Base-by-base conservation (phyloP, 495 filamentous ascomycete species). In the Neurospora sp. region DNA sequence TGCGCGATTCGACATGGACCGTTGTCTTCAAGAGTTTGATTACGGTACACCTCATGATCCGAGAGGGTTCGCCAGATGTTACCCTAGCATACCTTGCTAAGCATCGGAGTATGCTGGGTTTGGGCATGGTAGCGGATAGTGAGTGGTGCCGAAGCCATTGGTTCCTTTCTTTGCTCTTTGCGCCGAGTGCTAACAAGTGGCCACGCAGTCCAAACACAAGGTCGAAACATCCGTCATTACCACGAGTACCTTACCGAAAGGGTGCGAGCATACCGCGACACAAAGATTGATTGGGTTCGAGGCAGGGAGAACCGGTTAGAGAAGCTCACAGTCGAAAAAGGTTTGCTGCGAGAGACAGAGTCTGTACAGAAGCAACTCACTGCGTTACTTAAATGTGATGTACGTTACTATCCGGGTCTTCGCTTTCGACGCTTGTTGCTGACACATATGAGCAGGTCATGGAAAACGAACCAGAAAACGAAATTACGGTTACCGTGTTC, bases 1-100 rank as follows among this genome's bases (percentile, higher is more conserved):
- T 99, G 69, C 91, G 93, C 76, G 96, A 99, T 78, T 94, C 94
- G 76, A 96, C 94, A 89, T 99, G 96, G 96, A 98, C 96, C 9
- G 87, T 90, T 40, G 94, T 95, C 71, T 97, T 98, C 89, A 99
- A 99, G 82, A 89, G 91, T 70, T 86, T 99, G 71, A 97, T 99
- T 74, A 94, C 97, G 6, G 89, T 97, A 44, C 96, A 99, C 80
- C 84, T 98, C 48, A 98, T 99, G 95, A 94, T 99, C 74, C 88
- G 96, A 73, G 96, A 99, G 83, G 96, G 96, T 18, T 93, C 95
- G 79, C 88, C 89, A 48, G 93, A 98, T 80, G 92, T 93, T 35
- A 97, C 96, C 8, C 84, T 99, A 71, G 87, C 90, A 69, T 97
- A 93, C 78, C 88, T 99, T 31, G 88, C 94, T 27, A 91, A 93